These are phyloP conservation scores for Astrothelium subdiscretum DNA, from an alignment of 495 filamentous ascomycete species.

Conservation along the genomic window DNA sequence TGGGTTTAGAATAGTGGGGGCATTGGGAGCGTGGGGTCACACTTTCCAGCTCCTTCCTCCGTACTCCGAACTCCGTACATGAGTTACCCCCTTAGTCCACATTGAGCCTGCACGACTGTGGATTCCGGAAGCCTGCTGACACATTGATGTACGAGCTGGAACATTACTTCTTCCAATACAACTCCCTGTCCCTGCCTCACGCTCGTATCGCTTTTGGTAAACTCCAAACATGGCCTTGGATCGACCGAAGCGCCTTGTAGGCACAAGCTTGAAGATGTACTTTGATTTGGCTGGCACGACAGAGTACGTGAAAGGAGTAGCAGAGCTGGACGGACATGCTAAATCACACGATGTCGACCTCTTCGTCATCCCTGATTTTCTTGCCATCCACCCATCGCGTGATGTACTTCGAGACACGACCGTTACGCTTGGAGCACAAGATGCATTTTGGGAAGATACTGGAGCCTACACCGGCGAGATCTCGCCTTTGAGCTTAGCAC, in stretches of 20 bases:
- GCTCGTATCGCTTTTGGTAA: background rate
- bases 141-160: no score
- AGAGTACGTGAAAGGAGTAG: conserved; percentile 47
- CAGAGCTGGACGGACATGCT: conserved; percentile 30
- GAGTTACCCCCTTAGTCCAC: no score
- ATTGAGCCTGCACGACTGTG: no score
- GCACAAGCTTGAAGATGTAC: conserved; percentile 78
- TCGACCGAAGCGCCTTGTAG: conserved; percentile 55
- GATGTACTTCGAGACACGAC: conserved; percentile 34
- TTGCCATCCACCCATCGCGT: conserved; percentile 49
- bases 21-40: background rate
- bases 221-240: conserved; percentile 20
- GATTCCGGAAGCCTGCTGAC: no score
- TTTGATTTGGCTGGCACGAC: conserved; percentile 55
- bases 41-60: no score
- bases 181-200: background rate
- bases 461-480: conserved; percentile 72
- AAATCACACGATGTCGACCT: conserved; percentile 36
- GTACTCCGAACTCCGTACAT: no score
- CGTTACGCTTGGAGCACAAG: conserved; percentile 61
- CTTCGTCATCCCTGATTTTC: conserved; percentile 65
- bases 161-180: no score
- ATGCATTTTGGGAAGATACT: conserved; percentile 51
- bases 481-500: conserved; percentile 50
- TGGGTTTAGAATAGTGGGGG: background rate